Evolutionary conservation across 345 rosid species (phyloP).

Genomic region (Brassica cretica): DNA sequence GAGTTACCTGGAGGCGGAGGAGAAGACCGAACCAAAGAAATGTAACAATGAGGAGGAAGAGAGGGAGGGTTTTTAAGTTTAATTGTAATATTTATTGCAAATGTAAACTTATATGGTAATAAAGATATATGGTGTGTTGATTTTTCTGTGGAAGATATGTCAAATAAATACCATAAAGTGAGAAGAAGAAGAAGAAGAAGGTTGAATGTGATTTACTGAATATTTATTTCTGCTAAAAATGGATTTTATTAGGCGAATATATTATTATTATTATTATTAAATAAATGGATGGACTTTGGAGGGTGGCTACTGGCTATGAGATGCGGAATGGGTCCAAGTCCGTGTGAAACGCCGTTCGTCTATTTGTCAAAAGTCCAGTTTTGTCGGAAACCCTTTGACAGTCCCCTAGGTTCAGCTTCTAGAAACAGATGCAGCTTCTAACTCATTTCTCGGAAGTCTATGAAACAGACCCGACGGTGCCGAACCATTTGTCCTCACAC

Average conservation of each 20-base stretch:
- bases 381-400: neutral
- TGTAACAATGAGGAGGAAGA: neutral
- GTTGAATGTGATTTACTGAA: conserved; percentile 17
- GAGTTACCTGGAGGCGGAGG: conserved; percentile 30
- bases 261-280: neutral
- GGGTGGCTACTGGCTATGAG: neutral
- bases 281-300: neutral
- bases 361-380: neutral
- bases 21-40: conserved; percentile 21
- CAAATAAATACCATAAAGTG: conserved; percentile 10
- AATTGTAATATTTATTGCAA: too few species aligned
- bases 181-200: neutral
- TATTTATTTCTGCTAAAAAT: neutral
- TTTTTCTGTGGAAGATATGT: conserved; percentile 17
- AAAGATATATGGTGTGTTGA: neutral
- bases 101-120: neutral
- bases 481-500: conserved; percentile 66
- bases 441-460: neutral
- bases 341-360: neutral
- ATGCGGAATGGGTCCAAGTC: neutral
- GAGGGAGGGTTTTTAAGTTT: neutral
- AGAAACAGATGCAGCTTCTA: neutral
- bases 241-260: neutral
- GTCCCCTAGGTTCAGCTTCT: neutral
- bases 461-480: neutral